Base-by-base conservation (phyloP, 2,329 filamentous ascomycete species). In the Cadophora sp. region DNA sequence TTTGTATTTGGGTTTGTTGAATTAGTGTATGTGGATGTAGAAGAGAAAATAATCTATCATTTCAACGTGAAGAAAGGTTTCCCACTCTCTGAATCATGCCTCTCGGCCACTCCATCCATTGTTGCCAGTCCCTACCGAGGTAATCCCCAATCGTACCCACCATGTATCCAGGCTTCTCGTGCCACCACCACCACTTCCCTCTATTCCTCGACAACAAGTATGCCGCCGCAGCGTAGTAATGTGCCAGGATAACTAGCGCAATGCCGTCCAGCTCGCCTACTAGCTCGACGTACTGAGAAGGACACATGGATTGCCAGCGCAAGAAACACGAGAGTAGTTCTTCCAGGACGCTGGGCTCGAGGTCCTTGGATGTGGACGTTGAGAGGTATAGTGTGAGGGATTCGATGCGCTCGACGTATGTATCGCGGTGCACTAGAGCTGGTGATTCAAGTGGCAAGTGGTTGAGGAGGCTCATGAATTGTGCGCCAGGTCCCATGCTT, bases 151-250 rank as follows among this genome's bases (percentile, higher is more conserved):
- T 72, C 11, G 68, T 71, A 14, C 65, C 41, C 3, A 72, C 66
- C 69, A 72, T 72, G 53, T 67, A 72, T 14, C 27, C 63, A n/a
- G 67, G 70, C 47, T 71, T 71, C 24, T 71, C 66, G 53, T 66
- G 64, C 61, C 64, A 62, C 70, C 70, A 72, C 69, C 69, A 72
- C 67, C 67, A 70, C 13, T 59, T 61, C 3, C 48, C 59, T 50
- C 60, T 62, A 36, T 56, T 61, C n/a, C 66, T 68, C 30, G 62
- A 62, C 18, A 70, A 36, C 13, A 62, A 53, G 16, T 56, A 68
- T 11, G 66, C 70, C 24, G 64, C 63, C 2, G 69, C 48, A n/a
- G 70, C 70, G 58, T 72, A 72, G 45, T 64, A 72, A 64, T 71
- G 62, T 0, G 70, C 65, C n/a, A 72, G 30, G 9, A 72, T 64